Percentiles rank a stretch among this genome's conserved stretches.
phyloP scores from a whole-genome alignment of 805 yeast species.

The Candida qinlingensis region DNA sequence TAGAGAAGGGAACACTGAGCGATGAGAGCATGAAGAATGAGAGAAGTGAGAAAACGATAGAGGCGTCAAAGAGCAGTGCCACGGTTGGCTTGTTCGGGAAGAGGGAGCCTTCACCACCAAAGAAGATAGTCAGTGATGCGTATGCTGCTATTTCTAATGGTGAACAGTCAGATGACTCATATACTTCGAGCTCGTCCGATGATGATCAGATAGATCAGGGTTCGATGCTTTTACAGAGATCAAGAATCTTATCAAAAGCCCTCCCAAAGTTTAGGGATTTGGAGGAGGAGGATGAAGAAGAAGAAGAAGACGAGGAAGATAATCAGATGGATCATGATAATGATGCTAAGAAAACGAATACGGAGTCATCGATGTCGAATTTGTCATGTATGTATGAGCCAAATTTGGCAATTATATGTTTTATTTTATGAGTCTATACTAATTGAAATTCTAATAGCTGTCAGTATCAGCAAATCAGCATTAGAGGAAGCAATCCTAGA shows the following conservation, averaged over 20 bases:
- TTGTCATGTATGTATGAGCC: constrained; percentile 25
- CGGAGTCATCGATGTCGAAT: constrained; percentile 25
- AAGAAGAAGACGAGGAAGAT: constrained; percentile 8
- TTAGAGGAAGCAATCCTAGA: constrained; percentile 37
- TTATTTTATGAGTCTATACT: constrained; percentile 1
- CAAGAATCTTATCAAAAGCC: constrained; percentile 19
- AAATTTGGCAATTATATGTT: background rate
- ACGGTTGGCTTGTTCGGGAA: background rate
- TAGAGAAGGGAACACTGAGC: constrained; percentile 16
- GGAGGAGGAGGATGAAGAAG: constrained; percentile 18
- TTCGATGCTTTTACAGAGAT: constrained; percentile 21
- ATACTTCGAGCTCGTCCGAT: background rate
- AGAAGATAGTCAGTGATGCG: too few species aligned
- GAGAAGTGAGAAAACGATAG: constrained; percentile 4
- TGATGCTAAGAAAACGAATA: constrained; percentile 4
- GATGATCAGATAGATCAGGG: constrained; percentile 8
- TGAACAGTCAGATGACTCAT: background rate
- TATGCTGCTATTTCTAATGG: background rate
- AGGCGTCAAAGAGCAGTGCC: background rate
- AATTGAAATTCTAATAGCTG: constrained; percentile 12
- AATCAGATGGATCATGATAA: background rate
- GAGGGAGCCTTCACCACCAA: background rate
- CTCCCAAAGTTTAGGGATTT: constrained; percentile 15
- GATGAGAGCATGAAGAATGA: constrained; percentile 5
- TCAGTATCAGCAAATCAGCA: constrained; percentile 35